A percentile compares a stretch with the other conserved stretches of the same genome.
phyloP scores from a whole-genome alignment of 805 yeast species.

The Monosporozyma solicola region DNA sequence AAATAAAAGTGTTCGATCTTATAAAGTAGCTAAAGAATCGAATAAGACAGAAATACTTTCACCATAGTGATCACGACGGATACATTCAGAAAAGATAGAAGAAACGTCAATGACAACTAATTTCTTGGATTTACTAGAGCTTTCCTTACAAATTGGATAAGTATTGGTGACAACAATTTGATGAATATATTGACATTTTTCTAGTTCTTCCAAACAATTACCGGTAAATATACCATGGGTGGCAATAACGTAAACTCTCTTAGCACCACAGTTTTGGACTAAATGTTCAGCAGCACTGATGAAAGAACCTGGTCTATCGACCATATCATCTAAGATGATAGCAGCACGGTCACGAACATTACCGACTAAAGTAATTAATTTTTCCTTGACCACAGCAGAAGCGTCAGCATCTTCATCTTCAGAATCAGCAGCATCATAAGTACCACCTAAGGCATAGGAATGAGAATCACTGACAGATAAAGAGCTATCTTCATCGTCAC shows the following conservation, averaged over 20 bases:
- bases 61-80: constrained; percentile 97
- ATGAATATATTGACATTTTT: constrained; percentile 74
- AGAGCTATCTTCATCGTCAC: constrained; percentile 20
- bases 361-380: constrained; percentile 91
- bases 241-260: constrained; percentile 79
- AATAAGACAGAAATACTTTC: constrained; percentile 90
- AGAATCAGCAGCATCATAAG: constrained; percentile 72
- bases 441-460: constrained; percentile 66
- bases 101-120: constrained; percentile 86
- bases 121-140: constrained; percentile 51
- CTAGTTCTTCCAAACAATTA: constrained; percentile 71
- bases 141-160: constrained; percentile 71
- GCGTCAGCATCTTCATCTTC: constrained; percentile 67
- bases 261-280: constrained; percentile 93
- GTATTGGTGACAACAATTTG: constrained; percentile 93
- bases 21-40: constrained; percentile 63
- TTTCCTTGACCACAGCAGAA: constrained; percentile 43
- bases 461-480: constrained; percentile 22
- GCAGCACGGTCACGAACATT: constrained; percentile 90
- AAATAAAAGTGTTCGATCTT: constrained; percentile 1
- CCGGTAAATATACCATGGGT: constrained; percentile 94
- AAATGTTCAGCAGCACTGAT: constrained; percentile 98
- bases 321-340: constrained; percentile 91
- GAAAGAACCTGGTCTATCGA: constrained; percentile 88
- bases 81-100: constrained; percentile 94